phyloP scores from a whole-genome alignment of 2,329 filamentous ascomycete species.

The Zalaria sp. region DNA sequence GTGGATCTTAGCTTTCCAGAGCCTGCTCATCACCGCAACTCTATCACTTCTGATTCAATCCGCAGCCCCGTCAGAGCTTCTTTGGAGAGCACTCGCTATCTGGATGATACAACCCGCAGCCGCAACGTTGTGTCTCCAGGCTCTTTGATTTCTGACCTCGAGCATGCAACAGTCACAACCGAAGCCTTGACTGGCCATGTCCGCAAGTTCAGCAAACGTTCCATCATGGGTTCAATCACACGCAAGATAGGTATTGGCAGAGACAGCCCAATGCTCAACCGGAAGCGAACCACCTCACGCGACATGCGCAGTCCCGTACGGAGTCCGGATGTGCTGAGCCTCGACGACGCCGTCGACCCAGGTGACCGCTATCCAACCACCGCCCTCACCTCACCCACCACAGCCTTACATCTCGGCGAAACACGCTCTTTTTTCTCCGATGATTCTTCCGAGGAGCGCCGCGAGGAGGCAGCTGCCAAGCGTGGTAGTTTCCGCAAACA shows the following conservation, averaged over 20 bases:
- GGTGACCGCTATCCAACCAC: slow-evolving; percentile 36
- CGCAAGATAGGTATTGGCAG: slow-evolving; percentile 16
- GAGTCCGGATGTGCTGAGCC: slow-evolving; percentile 1
- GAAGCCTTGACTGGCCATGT: slow-evolving; percentile 17
- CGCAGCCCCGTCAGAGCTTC: slow-evolving; percentile 6
- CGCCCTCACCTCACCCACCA: slow-evolving; percentile 26
- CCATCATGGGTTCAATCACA: slow-evolving; percentile 20
- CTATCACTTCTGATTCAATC: slow-evolving; percentile 13
- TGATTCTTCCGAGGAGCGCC: slow-evolving; percentile 17
- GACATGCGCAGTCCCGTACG: slow-evolving; percentile 1
- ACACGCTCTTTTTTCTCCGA: slow-evolving; percentile 29
- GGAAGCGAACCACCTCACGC: background rate
- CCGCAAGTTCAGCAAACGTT: slow-evolving; percentile 19
- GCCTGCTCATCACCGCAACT: slow-evolving; percentile 15
- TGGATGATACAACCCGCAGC: background rate
- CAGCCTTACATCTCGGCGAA: slow-evolving; percentile 23
- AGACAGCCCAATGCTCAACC: slow-evolving; percentile 2
- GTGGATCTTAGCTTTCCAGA: slow-evolving; percentile 24
- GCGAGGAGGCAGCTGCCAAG: slow-evolving; percentile 9
- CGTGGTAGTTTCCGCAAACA: slow-evolving; percentile 19
- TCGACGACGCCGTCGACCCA: slow-evolving; percentile 12
- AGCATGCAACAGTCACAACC: slow-evolving; percentile 12
- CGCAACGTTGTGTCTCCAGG: too few relatives aligned
- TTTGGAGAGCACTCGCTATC: background rate
- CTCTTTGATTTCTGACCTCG: too few relatives aligned